These are phyloP conservation scores for Microbotryum silenes-acaulis DNA, from an alignment of 1,284 basidiomycete genomes.

Conservation along the genomic window DNA sequence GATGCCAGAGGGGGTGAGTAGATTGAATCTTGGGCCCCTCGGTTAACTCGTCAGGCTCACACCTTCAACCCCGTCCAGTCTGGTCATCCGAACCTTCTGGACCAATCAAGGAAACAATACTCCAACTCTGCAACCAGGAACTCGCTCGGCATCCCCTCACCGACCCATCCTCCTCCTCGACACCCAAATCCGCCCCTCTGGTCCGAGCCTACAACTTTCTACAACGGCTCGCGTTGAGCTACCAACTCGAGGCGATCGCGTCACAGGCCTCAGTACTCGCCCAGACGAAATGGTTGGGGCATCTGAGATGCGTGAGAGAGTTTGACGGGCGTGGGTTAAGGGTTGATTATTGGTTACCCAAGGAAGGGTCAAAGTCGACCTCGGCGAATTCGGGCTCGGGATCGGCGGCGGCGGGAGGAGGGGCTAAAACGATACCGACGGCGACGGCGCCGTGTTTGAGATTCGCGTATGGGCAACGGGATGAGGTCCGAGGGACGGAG, in stretches of 20 bases:
- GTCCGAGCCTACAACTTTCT: slow-evolving; percentile 24
- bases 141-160: slow-evolving; percentile 52
- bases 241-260: slow-evolving; percentile 28
- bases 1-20: slow-evolving; percentile 20
- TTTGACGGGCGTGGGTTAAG: slow-evolving; percentile 2
- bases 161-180: background rate
- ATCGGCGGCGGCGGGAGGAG: too few species aligned
- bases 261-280: slow-evolving; percentile 11
- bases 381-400: too few species aligned
- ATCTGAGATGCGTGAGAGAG: slow-evolving; percentile 13
- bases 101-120: slow-evolving; percentile 37
- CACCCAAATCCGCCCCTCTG: background rate
- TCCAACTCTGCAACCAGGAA: slow-evolving; percentile 48
- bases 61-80: slow-evolving; percentile 11
- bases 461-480: too few species aligned
- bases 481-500: too few species aligned
- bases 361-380: too few species aligned
- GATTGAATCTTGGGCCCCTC: too few species aligned
- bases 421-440: too few species aligned
- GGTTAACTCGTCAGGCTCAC: too few species aligned
- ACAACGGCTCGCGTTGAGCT: slow-evolving; percentile 24
- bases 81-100: slow-evolving; percentile 33
- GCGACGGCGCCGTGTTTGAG: too few species aligned
- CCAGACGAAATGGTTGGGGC: slow-evolving; percentile 17
- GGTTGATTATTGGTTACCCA: slow-evolving; percentile 20